Percentiles rank a stretch among this genome's conserved stretches.
These are phyloP conservation scores for Heracleum sosnowskyi DNA, from an alignment of 129 eudicot genomes.

Conservation along the genomic window DNA sequence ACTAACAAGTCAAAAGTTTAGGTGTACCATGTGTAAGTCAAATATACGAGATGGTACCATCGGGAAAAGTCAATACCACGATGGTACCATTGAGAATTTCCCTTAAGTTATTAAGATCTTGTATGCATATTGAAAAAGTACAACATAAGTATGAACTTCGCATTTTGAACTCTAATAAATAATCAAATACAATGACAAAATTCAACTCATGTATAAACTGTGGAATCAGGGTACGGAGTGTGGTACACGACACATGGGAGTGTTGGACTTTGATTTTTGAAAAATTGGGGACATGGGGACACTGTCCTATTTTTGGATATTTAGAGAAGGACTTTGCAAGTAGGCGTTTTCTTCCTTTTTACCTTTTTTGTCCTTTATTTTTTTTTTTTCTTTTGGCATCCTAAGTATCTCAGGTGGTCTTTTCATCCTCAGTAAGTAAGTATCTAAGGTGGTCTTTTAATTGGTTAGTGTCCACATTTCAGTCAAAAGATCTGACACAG, in stretches of 20 bases:
- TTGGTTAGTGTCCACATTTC: neutral
- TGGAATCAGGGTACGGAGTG: neutral
- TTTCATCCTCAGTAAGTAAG: too few relatives aligned
- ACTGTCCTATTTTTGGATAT: neutral
- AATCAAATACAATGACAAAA: neutral
- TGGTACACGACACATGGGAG: neutral
- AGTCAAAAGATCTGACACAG: neutral
- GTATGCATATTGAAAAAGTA: neutral
- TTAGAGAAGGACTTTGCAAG: neutral
- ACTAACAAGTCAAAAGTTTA: too few relatives aligned
- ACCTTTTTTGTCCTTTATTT: too few relatives aligned
- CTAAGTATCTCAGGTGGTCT: neutral
- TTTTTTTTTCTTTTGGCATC: neutral
- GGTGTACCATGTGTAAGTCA: too few relatives aligned
- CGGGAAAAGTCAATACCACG: too few relatives aligned
- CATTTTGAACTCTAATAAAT: neutral
- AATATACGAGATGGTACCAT: too few relatives aligned
- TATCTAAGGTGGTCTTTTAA: neutral
- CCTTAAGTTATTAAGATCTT: neutral
- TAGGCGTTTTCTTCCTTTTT: neutral
- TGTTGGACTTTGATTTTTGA: too few relatives aligned
- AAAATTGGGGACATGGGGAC: neutral
- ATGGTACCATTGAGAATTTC: too few relatives aligned
- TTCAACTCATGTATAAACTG: neutral
- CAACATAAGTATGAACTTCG: neutral